phyloP scores from a whole-genome alignment of 768 basidiomycete species.

The Daedaleopsis nitida region DNA sequence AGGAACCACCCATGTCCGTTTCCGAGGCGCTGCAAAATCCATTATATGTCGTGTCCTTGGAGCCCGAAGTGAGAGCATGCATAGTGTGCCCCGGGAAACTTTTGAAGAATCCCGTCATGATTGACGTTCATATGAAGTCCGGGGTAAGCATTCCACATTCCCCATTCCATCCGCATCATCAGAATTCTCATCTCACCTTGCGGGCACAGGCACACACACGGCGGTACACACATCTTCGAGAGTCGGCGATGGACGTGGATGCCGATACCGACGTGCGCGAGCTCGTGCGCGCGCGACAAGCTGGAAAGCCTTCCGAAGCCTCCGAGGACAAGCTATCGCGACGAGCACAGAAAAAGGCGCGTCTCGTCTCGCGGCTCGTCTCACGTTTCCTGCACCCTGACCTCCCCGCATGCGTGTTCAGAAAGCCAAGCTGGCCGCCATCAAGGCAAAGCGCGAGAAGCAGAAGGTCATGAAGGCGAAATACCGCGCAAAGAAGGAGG shows the following conservation, averaged over 20 bases:
- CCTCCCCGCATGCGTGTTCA: slow-evolving; percentile 23
- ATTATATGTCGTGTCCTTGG: slow-evolving; percentile 57
- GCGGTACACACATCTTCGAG: slow-evolving; percentile 53
- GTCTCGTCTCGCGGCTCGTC: slow-evolving; percentile 25
- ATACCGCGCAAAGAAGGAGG: slow-evolving; percentile 33
- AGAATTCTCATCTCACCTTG: neutral
- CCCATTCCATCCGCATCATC: slow-evolving; percentile 6
- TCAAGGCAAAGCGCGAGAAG: slow-evolving; percentile 51
- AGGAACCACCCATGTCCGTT: slow-evolving; percentile 52
- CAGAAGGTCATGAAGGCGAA: slow-evolving; percentile 48
- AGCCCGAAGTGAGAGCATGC: slow-evolving; percentile 60
- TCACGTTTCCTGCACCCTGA: neutral
- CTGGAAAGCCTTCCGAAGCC: slow-evolving; percentile 1
- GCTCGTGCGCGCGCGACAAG: slow-evolving; percentile 30
- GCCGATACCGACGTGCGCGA: slow-evolving; percentile 51
- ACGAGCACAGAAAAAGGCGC: slow-evolving; percentile 64
- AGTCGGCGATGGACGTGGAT: slow-evolving; percentile 41
- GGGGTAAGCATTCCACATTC: slow-evolving; percentile 52
- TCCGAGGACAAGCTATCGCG: slow-evolving; percentile 45
- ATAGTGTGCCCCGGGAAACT: slow-evolving; percentile 71
- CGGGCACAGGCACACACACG: slow-evolving; percentile 61
- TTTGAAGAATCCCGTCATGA: slow-evolving; percentile 62
- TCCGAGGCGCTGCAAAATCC: slow-evolving; percentile 64
- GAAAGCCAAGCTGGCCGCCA: slow-evolving; percentile 47
- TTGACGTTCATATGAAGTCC: slow-evolving; percentile 58